Evolutionary conservation across 148 eudicot genomes (phyloP), one percentile per base, ranked within the genome.

Genomic region (Chenopodium berlandieri): DNA sequence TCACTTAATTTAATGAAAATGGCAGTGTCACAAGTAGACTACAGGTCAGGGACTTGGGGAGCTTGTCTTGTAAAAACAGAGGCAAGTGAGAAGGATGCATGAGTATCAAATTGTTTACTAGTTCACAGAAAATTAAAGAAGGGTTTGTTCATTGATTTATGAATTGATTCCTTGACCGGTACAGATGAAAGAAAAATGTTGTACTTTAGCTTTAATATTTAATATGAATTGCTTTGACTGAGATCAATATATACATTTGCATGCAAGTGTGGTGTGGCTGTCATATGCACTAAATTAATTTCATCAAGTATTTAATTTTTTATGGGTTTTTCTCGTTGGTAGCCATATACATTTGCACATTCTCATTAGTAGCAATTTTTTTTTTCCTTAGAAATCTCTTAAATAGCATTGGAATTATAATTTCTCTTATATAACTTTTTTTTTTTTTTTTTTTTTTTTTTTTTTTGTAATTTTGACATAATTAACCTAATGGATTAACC

Each of bases 51-150:
- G 68, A 23, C 27, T 7, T 9, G 19, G 78, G 30, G n/a, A 47
- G 58, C 20, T 74, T 22, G n/a, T 32, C 83, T 81, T 74, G 66
- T 47, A 0, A 32, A 82, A 75, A 17, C 58, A 13, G 48, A 40
- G 27, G 68, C 11, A 19, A 37, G 50, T n/a, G 22, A 20, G 40
- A 48, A 40, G 6, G 40, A 64, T 19, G 32, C 47, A 17, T 34
- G 40, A 68, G 80, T 62, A 69, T 66, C 30, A 14, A 6, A 9
- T 60, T 71, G 46, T 73, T 44, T 71, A 23, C 71, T 30, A 70
- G 78, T 60, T 73, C 47, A 9, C 64, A 62, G 11, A 73, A 32
- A 1, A 22, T 52, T 37, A 62, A 52, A 32, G 82, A 66, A 65
- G 17, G n/a, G 81, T 66, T 34, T 58, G 19, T 62, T 60, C 20